Evolutionary conservation across 2,329 filamentous ascomycete species (phyloP), one percentile per base, ranked within the genome.

Genomic region (Colletotrichum navitas): DNA sequence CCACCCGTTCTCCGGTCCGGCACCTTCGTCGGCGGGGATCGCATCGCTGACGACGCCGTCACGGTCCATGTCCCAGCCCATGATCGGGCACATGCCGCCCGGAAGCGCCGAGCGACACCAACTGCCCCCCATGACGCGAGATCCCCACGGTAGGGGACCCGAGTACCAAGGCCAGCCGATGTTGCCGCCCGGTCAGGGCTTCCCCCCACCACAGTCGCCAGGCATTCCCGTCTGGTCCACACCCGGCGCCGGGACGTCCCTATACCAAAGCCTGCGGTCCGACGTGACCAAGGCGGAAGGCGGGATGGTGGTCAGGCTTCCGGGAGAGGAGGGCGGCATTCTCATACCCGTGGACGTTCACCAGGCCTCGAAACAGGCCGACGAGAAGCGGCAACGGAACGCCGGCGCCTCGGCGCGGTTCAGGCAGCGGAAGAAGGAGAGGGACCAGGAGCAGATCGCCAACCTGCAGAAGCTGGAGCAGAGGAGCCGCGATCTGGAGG

Each of bases 361-460:
- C 75, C 92, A 94, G 76, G 94, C 92, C 16, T 97, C 94, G 16
- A 92, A 91, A 75, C 90, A 93, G 76, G 93, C 93, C 49, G 93
- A 96, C 77, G 93, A 97, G 80, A 97, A 96, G 82, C 87, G 94
- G 67, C 91, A 92, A 79, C 89, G 94, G 63, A 97, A 97, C 77
- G 94, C 94, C 51, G 93, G 93, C 59, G 94, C 94, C 7, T 97
- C 94, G 68, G 93, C 93, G 59, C 88, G 94, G 71, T 96, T 97
- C 75, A 89, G 94, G 66, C 90, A 91, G 77, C 88, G 94, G 71
- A 91, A 94, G 78, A 97, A 97, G 82, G 93, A 94, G 77, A 91
- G 92, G 79, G 93, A 95, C 79, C 89, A 89, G 76, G 92, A 94
- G 79, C 92, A 91, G 68, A 89, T 89, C 21, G 86, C 87, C 66